These are phyloP conservation scores for Talaromyces sp. DNA, from an alignment of 2,329 filamentous ascomycete genomes.

Conservation along the genomic window DNA sequence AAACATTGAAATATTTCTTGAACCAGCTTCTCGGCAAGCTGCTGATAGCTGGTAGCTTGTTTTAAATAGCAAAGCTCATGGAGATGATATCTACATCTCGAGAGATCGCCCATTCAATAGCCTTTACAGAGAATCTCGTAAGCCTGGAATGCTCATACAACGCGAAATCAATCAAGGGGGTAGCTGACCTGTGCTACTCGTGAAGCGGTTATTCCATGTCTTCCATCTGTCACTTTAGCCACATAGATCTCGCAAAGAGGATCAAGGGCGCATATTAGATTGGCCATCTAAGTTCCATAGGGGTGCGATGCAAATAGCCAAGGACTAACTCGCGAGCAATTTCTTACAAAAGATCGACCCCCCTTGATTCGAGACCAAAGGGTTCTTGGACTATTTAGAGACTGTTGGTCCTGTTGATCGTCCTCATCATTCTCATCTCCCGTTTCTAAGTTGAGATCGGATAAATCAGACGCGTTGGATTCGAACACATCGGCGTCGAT, in stretches of 20 bases:
- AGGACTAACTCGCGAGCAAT: background rate
- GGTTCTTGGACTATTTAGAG: background rate
- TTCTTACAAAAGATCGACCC: background rate
- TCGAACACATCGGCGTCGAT: background rate
- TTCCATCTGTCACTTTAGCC: background rate
- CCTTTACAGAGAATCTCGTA: no score
- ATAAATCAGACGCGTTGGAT: background rate
- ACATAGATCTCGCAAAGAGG: background rate
- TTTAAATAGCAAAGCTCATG: no score
- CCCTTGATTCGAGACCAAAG: background rate
- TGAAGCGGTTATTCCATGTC: no score
- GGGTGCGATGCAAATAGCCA: background rate
- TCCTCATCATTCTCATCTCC: background rate
- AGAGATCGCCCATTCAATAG: no score
- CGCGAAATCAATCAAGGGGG: no score
- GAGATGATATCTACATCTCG: no score
- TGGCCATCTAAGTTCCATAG: no score
- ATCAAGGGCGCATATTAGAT: background rate
- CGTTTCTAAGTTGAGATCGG: background rate
- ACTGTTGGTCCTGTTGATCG: no score
- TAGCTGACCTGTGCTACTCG: no score
- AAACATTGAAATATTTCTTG: background rate
- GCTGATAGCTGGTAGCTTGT: no score
- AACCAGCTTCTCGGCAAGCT: background rate
- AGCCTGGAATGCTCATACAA: no score